Evolutionary conservation across 2,329 filamentous ascomycete species (phyloP), one percentile per base, ranked within the genome.

Genomic region (Pyrenochaeta sp.): DNA sequence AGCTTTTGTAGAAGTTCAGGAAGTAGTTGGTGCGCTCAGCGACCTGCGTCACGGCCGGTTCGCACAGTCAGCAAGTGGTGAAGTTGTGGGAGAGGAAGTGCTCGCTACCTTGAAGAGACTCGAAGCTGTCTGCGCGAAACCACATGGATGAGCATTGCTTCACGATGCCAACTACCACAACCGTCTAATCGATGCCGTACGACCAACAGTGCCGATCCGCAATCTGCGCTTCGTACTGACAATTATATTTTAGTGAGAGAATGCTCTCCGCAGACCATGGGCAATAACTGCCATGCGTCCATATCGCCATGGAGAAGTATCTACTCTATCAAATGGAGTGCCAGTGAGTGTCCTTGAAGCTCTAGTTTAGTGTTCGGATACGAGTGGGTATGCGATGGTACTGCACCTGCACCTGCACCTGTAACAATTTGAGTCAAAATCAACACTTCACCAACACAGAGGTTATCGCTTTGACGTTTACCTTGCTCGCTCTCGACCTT

Each of bases 11-110:
- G 85, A 86, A 10, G 84, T 95, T 50, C 84, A 84, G 63, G 83
- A 87, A 54, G 89, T 85, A 0, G 85, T 95, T 15, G 90, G 90
- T 32, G 87, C 86, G 47, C 80, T 97, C 73, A 96, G 92, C 76
- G 91, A 96, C 77, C 82, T 96, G 54, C 88, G 91, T 45, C 94
- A 95, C 70, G 92, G 93, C 37, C 88, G 88, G 54, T 85, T 95
- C 56, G 77, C 78, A 39, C 79, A 78, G 25, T 74, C 80, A 25
- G 73, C 77, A 24, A 79, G 77, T 10, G 83, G 86, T 36, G 90
- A 91, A 62, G 76, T 83, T 24, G 78, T 93, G 32, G 83, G 82
- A 27, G 83, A 87, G 46, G 89, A 93, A 64, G 85, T 92, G 30
- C 79, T 92, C 19, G 85, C 89, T 46, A 89, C 89, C 5, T 79